A percentile compares a stretch with the other conserved stretches of the same genome.
Evolutionary conservation across 2,329 filamentous ascomycete genomes (phyloP).

Genomic region (Zasmidium angulare): DNA sequence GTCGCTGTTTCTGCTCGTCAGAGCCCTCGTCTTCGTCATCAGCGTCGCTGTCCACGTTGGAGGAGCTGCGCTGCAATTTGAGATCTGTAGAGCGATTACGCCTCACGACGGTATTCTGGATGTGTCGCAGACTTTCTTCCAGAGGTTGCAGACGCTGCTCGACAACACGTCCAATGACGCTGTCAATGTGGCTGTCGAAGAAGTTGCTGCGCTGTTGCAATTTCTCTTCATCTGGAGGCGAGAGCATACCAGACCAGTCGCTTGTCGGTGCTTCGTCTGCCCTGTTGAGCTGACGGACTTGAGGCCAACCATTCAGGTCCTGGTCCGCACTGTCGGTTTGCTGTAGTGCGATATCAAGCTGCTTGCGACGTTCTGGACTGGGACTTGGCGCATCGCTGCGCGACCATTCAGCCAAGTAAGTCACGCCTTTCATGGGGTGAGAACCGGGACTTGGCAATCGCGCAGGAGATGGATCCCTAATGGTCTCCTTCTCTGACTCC

Average conservation of each 20-base stretch:
- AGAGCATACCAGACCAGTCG: slow-evolving; percentile 89
- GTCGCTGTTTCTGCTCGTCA: slow-evolving; percentile 65
- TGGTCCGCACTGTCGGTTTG: slow-evolving; percentile 48
- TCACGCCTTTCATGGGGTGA: slow-evolving; percentile 30
- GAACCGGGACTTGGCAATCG: slow-evolving; percentile 28
- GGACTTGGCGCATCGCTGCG: slow-evolving; percentile 73
- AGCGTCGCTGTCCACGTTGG: slow-evolving; percentile 78
- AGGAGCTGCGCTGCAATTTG: slow-evolving; percentile 29
- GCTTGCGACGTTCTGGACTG: slow-evolving; percentile 52
- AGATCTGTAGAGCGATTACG: slow-evolving; percentile 62
- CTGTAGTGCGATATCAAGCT: slow-evolving; percentile 21
- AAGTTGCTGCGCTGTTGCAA: slow-evolving; percentile 78
- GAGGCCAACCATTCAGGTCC: slow-evolving; percentile 29
- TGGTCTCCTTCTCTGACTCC: slow-evolving; percentile 61
- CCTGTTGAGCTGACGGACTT: slow-evolving; percentile 62
- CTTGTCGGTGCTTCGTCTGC: slow-evolving; percentile 68
- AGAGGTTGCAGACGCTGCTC: slow-evolving; percentile 76
- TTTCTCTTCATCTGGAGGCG: slow-evolving; percentile 79
- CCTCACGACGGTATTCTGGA: slow-evolving; percentile 56
- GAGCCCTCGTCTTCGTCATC: slow-evolving; percentile 73
- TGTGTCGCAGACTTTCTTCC: slow-evolving; percentile 72
- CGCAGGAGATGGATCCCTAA: slow-evolving; percentile 14
- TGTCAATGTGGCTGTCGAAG: slow-evolving; percentile 88
- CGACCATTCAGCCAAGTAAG: slow-evolving; percentile 34
- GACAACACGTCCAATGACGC: slow-evolving; percentile 75